Conservation (phyloP, 108 stramenopile genomes). For the Fistulifera pelliculosa region DNA sequence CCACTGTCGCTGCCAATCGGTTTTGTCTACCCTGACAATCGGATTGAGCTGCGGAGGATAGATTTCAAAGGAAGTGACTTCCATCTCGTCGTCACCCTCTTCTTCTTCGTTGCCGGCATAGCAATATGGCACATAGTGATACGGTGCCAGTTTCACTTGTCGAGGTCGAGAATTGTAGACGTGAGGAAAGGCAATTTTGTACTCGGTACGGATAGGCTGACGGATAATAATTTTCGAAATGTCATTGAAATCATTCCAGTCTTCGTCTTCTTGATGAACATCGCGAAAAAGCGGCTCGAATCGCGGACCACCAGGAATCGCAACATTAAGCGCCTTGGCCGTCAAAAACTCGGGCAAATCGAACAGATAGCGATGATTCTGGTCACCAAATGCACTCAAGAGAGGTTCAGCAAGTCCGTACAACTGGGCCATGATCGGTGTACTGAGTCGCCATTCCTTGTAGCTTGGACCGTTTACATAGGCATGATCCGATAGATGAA, state of each 20-base stretch:
- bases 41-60: slow-evolving; percentile 84
- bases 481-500: slow-evolving; percentile 55
- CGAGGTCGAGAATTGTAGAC: slow-evolving; percentile 97
- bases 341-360: slow-evolving; percentile 93
- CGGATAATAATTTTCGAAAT: slow-evolving; percentile 98
- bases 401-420: slow-evolving; percentile 92
- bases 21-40: slow-evolving; percentile 75
- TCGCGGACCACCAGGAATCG: slow-evolving; percentile 99
- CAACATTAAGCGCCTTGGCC: slow-evolving; percentile 96
- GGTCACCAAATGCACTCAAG: slow-evolving; percentile 81
- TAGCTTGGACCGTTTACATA: slow-evolving; percentile 93
- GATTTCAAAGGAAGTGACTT: slow-evolving; percentile 44
- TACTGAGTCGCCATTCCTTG: slow-evolving; percentile 87
- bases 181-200: slow-evolving; percentile 94
- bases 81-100: slow-evolving; percentile 44
- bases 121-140: slow-evolving; percentile 89
- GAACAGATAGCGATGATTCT: slow-evolving; percentile 90
- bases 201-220: slow-evolving; percentile 95
- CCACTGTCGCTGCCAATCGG: slow-evolving; percentile 27
- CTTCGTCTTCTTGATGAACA: slow-evolving; percentile 92
- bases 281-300: slow-evolving; percentile 98
- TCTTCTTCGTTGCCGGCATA: slow-evolving; percentile 83
- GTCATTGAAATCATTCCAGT: slow-evolving; percentile 99
- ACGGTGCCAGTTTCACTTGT: slow-evolving; percentile 74
- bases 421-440: slow-evolving; percentile 89